Conservation (phyloP, 495 filamentous ascomycete species). For the Amorphotheca resinae region DNA sequence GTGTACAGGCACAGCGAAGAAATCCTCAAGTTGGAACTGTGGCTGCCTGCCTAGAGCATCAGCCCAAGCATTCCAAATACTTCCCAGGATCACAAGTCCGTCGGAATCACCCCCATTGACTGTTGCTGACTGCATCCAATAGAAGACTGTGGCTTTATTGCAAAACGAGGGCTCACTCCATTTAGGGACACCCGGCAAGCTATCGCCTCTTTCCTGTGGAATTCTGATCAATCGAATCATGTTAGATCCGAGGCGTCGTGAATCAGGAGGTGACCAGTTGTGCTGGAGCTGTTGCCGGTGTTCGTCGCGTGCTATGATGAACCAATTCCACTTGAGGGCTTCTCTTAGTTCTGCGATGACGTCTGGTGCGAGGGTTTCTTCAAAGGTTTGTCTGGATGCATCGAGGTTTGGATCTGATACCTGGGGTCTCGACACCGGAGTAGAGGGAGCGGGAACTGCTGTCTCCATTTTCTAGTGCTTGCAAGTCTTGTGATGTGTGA, state of each 20-base stretch:
- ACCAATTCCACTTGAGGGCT: slow-evolving; percentile 3
- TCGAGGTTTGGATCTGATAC: too few species aligned
- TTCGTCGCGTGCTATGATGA: slow-evolving; percentile 13
- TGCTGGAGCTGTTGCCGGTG: slow-evolving; percentile 13
- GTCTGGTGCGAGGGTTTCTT: slow-evolving; percentile 7
- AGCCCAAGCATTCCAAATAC: slow-evolving; percentile 20
- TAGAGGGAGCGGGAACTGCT: background rate
- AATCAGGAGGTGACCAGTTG: slow-evolving; percentile 14
- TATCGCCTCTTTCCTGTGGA: slow-evolving; percentile 15
- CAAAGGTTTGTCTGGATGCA: too few species aligned
- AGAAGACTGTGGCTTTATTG: slow-evolving; percentile 18
- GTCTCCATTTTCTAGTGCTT: slow-evolving; percentile 2
- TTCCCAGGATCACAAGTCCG: slow-evolving; percentile 11
- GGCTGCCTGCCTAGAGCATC: slow-evolving; percentile 13
- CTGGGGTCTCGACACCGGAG: slow-evolving; percentile 1
- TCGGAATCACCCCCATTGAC: slow-evolving; percentile 2
- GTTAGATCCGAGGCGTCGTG: slow-evolving; percentile 11
- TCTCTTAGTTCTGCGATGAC: slow-evolving; percentile 4
- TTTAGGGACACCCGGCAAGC: slow-evolving; percentile 9
- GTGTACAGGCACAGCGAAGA: slow-evolving; percentile 17
- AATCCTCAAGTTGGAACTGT: slow-evolving; percentile 16
- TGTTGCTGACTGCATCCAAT: slow-evolving; percentile 15
- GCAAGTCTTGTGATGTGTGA: background rate
- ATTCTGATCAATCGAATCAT: slow-evolving; percentile 14
- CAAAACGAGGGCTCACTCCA: slow-evolving; percentile 10